A percentile compares a stretch with the other conserved stretches of the same genome.
Evolutionary conservation across 306 rosid species (phyloP).

Genomic region (Medicago truncatula): DNA sequence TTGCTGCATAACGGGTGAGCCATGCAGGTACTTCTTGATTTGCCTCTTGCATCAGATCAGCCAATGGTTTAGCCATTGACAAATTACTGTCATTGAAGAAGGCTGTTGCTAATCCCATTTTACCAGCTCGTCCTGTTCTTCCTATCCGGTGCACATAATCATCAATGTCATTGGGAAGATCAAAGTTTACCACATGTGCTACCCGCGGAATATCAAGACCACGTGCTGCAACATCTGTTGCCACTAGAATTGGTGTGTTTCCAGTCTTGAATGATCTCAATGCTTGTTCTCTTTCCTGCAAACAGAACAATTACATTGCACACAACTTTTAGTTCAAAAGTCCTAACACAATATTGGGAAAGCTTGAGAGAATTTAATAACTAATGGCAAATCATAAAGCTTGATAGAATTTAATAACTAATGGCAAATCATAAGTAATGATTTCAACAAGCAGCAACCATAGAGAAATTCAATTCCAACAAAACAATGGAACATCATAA

Average conservation of each 20-base stretch:
- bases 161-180: slow-evolving; percentile 83
- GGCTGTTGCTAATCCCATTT: slow-evolving; percentile 82
- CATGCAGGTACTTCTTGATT: slow-evolving; percentile 86
- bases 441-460: slow-evolving; percentile 31
- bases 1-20: slow-evolving; percentile 72
- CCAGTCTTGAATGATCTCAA: slow-evolving; percentile 79
- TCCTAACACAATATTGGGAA: slow-evolving; percentile 19
- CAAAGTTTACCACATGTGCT: slow-evolving; percentile 82
- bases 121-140: slow-evolving; percentile 85
- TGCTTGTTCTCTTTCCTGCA: slow-evolving; percentile 86
- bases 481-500: neutral
- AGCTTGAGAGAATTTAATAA: slow-evolving; percentile 3
- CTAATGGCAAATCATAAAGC: neutral
- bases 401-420: neutral
- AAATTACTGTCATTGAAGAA: slow-evolving; percentile 70
- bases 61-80: slow-evolving; percentile 68
- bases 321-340: slow-evolving; percentile 14
- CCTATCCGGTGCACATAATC: slow-evolving; percentile 90
- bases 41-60: slow-evolving; percentile 85
- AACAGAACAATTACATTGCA: slow-evolving; percentile 16
- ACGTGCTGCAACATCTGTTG: slow-evolving; percentile 90
- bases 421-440: neutral
- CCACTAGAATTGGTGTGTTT: slow-evolving; percentile 79
- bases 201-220: slow-evolving; percentile 88
- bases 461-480: slow-evolving; percentile 23